Percentiles rank a stretch among this genome's conserved stretches.
These are phyloP conservation scores for Rhododendron williamsianum DNA, from an alignment of 148 eudicot genomes.

Conservation along the genomic window DNA sequence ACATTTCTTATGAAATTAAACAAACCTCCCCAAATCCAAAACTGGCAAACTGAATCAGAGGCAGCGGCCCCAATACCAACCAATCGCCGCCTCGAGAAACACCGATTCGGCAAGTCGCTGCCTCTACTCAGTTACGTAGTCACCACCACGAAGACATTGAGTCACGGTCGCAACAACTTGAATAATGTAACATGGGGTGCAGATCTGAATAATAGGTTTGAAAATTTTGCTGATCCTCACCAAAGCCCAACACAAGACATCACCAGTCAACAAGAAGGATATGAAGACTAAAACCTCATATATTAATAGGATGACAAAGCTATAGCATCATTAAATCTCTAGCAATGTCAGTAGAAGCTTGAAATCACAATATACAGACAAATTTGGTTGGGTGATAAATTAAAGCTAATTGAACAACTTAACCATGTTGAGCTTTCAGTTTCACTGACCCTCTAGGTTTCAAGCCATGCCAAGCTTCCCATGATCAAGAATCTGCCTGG, in stretches of 20 bases:
- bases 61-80: background rate
- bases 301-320: background rate
- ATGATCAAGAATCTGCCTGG: conserved; percentile 65
- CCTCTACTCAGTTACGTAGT: background rate
- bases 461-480: conserved; percentile 75
- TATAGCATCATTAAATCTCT: background rate
- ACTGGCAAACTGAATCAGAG: background rate
- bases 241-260: background rate
- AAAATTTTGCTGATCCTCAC: background rate
- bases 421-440: background rate
- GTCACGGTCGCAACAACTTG: background rate
- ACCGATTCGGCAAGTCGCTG: background rate
- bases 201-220: background rate
- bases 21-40: background rate
- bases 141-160: background rate
- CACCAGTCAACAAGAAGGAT: background rate
- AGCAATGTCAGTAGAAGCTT: background rate
- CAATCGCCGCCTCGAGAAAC: background rate
- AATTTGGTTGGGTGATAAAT: background rate
- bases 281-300: background rate
- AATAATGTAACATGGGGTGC: background rate
- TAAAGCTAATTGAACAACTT: background rate
- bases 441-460: conserved; percentile 23
- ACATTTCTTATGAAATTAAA: background rate
- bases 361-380: background rate